Evolutionary conservation across 2,329 filamentous ascomycete genomes (phyloP).

Genomic region (Colletotrichum sp.): DNA sequence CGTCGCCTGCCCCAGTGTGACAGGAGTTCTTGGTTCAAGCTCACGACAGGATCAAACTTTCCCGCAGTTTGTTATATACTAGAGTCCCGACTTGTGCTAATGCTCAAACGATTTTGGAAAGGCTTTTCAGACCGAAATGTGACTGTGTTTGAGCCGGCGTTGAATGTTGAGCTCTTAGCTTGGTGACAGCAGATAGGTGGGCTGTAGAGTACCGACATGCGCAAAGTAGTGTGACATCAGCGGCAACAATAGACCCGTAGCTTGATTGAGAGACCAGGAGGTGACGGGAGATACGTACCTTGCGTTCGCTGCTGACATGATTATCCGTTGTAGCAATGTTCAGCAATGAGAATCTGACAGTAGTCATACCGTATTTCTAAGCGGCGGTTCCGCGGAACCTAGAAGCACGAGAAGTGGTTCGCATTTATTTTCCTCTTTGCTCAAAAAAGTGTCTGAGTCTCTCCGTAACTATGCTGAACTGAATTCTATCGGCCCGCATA

Average conservation of each 20-base stretch:
- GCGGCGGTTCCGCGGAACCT: background rate
- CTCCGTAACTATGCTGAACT: background rate
- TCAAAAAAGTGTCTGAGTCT: background rate
- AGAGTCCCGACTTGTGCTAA: background rate
- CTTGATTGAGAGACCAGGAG: background rate
- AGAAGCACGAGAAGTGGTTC: background rate
- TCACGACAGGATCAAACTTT: background rate
- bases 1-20: background rate
- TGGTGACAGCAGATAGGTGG: background rate
- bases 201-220: background rate
- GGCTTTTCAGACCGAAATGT: rapidly evolving
- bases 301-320: background rate
- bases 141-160: background rate
- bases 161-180: background rate
- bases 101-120: background rate
- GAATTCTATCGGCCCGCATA: background rate
- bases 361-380: background rate
- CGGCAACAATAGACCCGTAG: background rate
- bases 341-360: background rate
- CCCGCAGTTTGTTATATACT: background rate
- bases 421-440: background rate
- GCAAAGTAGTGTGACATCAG: background rate
- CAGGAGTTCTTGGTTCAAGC: background rate
- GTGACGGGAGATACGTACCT: background rate
- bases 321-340: background rate